Conservation (phyloP, 1,284 basidiomycete species). For the Waitea zeae region DNA sequence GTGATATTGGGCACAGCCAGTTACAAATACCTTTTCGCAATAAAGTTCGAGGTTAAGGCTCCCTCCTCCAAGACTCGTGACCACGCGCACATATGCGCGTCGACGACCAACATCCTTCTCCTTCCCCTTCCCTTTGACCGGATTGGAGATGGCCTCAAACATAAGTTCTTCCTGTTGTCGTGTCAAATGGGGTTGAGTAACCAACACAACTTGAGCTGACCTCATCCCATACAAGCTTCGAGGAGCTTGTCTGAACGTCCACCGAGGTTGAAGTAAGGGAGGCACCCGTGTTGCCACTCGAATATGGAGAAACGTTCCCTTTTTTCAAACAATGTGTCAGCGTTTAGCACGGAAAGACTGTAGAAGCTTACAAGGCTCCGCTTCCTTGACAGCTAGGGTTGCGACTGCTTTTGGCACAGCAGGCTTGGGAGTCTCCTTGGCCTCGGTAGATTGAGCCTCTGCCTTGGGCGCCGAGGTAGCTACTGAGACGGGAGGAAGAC, state of each 20-base stretch:
- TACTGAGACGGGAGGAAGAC: conserved; percentile 37
- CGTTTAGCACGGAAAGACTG: neutral
- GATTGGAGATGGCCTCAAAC: conserved; percentile 77
- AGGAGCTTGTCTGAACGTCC: conserved; percentile 60
- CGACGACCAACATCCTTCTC: conserved; percentile 85
- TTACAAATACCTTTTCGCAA: conserved; percentile 58
- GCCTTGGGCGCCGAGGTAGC: conserved; percentile 13
- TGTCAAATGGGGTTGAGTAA: conserved; percentile 1
- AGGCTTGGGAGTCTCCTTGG: conserved; percentile 15
- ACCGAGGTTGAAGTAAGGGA: conserved; percentile 87
- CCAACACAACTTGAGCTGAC: conserved; percentile 18
- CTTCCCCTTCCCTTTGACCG: conserved; percentile 66
- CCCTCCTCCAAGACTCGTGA: conserved; percentile 76
- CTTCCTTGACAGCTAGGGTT: conserved; percentile 29
- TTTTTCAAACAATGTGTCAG: no score
- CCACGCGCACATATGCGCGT: conserved; percentile 79
- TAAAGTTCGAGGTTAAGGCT: conserved; percentile 85
- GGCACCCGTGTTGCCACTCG: conserved; percentile 81
- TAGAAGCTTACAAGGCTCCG: conserved; percentile 41
- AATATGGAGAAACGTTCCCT: conserved; percentile 89
- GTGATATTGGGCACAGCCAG: neutral
- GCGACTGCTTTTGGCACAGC: conserved; percentile 16
- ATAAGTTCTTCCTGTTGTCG: conserved; percentile 72
- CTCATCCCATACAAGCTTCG: conserved; percentile 83
- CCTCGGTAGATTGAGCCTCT: no score